phyloP scores from a whole-genome alignment of 1,284 basidiomycete genomes.

The Puccinia horiana region DNA sequence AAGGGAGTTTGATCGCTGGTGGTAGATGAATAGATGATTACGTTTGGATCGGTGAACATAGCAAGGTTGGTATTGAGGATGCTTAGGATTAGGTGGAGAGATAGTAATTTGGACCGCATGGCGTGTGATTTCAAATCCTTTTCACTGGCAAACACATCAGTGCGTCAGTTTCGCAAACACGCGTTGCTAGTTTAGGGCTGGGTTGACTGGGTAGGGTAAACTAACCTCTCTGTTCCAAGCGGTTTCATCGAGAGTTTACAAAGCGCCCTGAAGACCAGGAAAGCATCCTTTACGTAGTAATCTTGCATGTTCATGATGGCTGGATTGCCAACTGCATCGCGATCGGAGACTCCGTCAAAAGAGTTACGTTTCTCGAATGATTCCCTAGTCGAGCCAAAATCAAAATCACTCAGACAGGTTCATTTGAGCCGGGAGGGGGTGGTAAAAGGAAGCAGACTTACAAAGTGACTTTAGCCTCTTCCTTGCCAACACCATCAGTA shows the following conservation, averaged over 20 bases:
- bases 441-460: constrained; percentile 5
- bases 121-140: constrained; percentile 88
- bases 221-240: constrained; percentile 81
- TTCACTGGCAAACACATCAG: constrained; percentile 65
- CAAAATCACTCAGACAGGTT: constrained; percentile 23
- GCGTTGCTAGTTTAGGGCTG: neutral
- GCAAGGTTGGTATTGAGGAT: constrained; percentile 86
- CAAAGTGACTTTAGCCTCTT: constrained; percentile 45
- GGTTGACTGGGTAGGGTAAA: neutral
- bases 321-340: constrained; percentile 52
- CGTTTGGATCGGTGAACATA: constrained; percentile 78
- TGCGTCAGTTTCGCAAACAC: neutral
- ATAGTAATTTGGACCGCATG: constrained; percentile 91
- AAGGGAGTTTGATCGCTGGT: constrained; percentile 82
- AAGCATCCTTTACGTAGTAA: constrained; percentile 90
- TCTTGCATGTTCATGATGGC: constrained; percentile 63
- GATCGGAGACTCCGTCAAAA: constrained; percentile 51
- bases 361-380: constrained; percentile 55
- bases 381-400: constrained; percentile 50
- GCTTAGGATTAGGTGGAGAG: constrained; percentile 87
- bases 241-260: constrained; percentile 99
- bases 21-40: constrained; percentile 84
- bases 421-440: neutral
- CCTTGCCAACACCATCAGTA: constrained; percentile 5
- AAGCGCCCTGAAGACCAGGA: constrained; percentile 88